phyloP scores from a whole-genome alignment of 768 basidiomycete genomes.

The Royoungia palumana region DNA sequence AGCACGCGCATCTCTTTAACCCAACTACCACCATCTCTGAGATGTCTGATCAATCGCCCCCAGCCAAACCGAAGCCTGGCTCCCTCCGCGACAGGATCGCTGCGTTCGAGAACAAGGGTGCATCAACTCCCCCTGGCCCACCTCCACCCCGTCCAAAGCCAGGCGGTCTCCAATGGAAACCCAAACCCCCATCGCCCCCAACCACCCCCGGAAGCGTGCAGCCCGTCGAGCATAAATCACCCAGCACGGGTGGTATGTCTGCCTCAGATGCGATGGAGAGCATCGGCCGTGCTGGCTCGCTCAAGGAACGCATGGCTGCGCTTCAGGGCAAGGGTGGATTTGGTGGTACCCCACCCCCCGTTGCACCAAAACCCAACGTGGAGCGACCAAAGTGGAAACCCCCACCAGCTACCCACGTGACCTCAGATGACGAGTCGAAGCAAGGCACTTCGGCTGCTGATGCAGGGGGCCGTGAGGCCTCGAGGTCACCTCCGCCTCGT shows the following conservation, averaged over 20 bases:
- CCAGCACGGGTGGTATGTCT: slow-evolving; percentile 52
- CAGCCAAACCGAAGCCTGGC: slow-evolving; percentile 65
- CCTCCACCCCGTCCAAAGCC: slow-evolving; percentile 50
- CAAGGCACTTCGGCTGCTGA: slow-evolving; percentile 20
- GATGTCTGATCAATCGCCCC: slow-evolving; percentile 62
- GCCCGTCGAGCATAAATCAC: slow-evolving; percentile 21
- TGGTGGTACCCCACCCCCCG: slow-evolving; percentile 49
- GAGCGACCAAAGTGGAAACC: slow-evolving; percentile 88
- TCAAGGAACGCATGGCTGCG: slow-evolving; percentile 95
- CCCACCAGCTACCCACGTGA: slow-evolving; percentile 50
- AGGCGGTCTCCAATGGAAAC: slow-evolving; percentile 69
- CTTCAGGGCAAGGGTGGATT: slow-evolving; percentile 83
- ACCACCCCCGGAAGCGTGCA: slow-evolving; percentile 28
- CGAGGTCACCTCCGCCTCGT: slow-evolving; percentile 37
- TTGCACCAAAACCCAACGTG: slow-evolving; percentile 46
- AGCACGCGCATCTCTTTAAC: slow-evolving; percentile 18
- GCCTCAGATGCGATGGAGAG: slow-evolving; percentile 87
- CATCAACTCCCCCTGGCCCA: slow-evolving; percentile 33
- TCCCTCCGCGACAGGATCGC: slow-evolving; percentile 88
- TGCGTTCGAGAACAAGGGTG: slow-evolving; percentile 71
- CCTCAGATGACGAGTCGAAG: slow-evolving; percentile 41
- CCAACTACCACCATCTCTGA: slow-evolving; percentile 20
- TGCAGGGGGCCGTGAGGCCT: slow-evolving; percentile 23
- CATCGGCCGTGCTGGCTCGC: slow-evolving; percentile 72
- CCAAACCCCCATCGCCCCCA: slow-evolving; percentile 48